Base-by-base conservation (phyloP, 306 rosid genomes). In the Erythrophleum fordii region DNA sequence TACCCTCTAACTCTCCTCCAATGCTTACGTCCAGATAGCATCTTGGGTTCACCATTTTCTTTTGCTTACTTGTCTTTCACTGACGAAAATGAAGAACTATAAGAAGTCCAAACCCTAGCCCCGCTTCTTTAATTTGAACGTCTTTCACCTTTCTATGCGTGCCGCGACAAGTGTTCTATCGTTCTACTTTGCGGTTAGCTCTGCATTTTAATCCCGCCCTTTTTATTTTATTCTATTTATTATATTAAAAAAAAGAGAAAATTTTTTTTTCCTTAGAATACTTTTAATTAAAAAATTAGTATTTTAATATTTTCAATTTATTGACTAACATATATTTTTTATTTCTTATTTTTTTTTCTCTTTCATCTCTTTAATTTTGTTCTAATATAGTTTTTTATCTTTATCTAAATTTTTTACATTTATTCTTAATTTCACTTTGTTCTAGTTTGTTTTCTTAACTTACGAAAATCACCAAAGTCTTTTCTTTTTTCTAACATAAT, bases 1-100 rank as follows among this genome's bases (percentile, higher is more conserved):
- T 85, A 0, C 97, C 97, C 53, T 91, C 95, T 3, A 88, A 62
- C 67, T 91, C 97, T 1, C 91, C 95, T 11, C 85, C 96, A 5
- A 93, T 86, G 81, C 81, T 77, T 6, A 91, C 29, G 77, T 93
- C 97, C 17, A 93, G 46, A 82, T 73, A 93, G 69, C 92, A 89
- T 60, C 87, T 84, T 18, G 88, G 86, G 45, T 83, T 91, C 79
- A 12, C 87, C 97, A 93, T 92, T 60, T 80, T 66, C 53, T 29
- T 29, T n/a, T n/a, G 48, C 44, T n/a, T 18, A 4, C 49, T 66
- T 39, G 14, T 20, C 10, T 39, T 37, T 66, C 31, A 52, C 34
- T 11, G 37, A 14, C 0, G 72, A 59, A 56, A 28, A 23, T 0
- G 52, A 39, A 58, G 35, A 44, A 11, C 34, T 5, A 67, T 22